phyloP scores from a whole-genome alignment of 371 early-diverging fungal genomes.

The Lichtheimia ornata region DNA sequence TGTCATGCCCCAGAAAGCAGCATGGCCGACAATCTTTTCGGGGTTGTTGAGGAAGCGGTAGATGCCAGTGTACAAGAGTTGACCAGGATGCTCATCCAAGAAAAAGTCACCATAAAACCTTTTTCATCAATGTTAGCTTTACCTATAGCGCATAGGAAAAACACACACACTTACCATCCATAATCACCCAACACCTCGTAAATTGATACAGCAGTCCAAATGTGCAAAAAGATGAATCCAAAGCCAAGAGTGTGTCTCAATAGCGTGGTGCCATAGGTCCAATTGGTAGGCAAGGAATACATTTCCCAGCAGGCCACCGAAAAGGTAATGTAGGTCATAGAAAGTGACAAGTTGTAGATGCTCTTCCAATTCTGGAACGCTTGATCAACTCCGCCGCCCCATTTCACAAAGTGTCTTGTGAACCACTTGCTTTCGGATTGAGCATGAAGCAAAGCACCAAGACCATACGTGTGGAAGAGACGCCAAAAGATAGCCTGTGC shows the following conservation, averaged over 20 bases:
- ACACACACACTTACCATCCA: slow-evolving; percentile 63
- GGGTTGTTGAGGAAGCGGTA: slow-evolving; percentile 90
- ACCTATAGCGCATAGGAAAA: too few species aligned
- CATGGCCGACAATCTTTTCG: slow-evolving; percentile 88
- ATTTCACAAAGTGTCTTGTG: slow-evolving; percentile 90
- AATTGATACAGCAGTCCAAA: slow-evolving; percentile 87
- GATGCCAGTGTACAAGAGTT: slow-evolving; percentile 81
- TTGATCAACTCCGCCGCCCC: slow-evolving; percentile 82
- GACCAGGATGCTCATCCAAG: slow-evolving; percentile 64
- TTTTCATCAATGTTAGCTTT: background rate
- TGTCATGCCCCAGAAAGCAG: slow-evolving; percentile 89
- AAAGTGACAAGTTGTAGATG: slow-evolving; percentile 23
- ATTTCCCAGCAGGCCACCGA: slow-evolving; percentile 70
- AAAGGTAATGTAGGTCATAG: slow-evolving; percentile 88
- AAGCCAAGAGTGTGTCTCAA: slow-evolving; percentile 77
- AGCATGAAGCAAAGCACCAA: slow-evolving; percentile 73
- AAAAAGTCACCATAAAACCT: slow-evolving; percentile 89
- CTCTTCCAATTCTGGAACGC: slow-evolving; percentile 93
- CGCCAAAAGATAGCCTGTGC: slow-evolving; percentile 88
- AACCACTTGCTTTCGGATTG: slow-evolving; percentile 83
- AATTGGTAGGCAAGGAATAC: slow-evolving; percentile 70
- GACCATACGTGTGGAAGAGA: slow-evolving; percentile 76
- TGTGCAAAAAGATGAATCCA: slow-evolving; percentile 78
- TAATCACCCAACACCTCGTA: slow-evolving; percentile 92
- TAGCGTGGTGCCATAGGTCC: slow-evolving; percentile 73